phyloP scores from a whole-genome alignment of 768 basidiomycete genomes.

The Lactarius akahatsu region DNA sequence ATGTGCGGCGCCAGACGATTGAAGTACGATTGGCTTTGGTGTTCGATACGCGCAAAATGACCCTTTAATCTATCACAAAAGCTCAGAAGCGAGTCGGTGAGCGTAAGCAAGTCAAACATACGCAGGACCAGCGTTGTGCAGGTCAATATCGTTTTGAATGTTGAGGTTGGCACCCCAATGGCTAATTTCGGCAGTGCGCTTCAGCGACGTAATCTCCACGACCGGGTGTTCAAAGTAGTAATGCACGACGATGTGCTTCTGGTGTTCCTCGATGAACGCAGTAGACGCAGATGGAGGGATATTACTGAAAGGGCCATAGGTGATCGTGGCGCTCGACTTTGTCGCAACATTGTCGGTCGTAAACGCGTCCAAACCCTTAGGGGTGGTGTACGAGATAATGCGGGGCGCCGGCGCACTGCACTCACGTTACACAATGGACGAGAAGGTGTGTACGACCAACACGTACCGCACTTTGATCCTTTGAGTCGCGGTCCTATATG shows the following conservation, averaged over 20 bases:
- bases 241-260: constrained; percentile 70
- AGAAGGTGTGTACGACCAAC: background rate
- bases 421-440: constrained; percentile 1
- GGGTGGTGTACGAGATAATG: constrained; percentile 70
- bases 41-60: constrained; percentile 88
- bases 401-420: constrained; percentile 67
- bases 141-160: constrained; percentile 79
- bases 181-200: constrained; percentile 84
- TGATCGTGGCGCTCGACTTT: constrained; percentile 76
- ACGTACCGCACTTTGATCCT: constrained; percentile 84
- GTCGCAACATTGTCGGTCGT: constrained; percentile 59
- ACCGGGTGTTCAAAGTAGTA: constrained; percentile 84
- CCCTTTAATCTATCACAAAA: constrained; percentile 72
- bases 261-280: constrained; percentile 57
- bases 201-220: constrained; percentile 67
- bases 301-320: constrained; percentile 85
- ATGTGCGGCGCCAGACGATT: constrained; percentile 66
- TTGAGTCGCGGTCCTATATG: constrained; percentile 78
- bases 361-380: constrained; percentile 58
- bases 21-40: constrained; percentile 75
- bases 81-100: constrained; percentile 16
- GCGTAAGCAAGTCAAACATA: constrained; percentile 43
- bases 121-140: constrained; percentile 91
- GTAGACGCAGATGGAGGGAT: constrained; percentile 61
- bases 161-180: constrained; percentile 98